These are phyloP conservation scores for Naegleria lovaniensis DNA, from an alignment of 208 protist species.

Conservation along the genomic window DNA sequence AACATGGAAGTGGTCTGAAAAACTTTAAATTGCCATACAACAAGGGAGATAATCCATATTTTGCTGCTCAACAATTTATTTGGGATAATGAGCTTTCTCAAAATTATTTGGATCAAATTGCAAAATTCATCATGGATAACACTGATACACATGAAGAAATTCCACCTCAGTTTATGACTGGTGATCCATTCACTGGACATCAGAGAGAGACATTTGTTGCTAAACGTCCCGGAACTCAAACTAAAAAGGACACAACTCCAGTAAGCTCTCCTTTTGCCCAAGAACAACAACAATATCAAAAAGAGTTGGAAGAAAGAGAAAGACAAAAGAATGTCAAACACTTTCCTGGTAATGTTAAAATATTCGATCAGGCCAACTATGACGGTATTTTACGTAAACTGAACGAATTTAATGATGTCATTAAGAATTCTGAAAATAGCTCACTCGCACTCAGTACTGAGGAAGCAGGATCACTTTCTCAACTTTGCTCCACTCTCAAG, in stretches of 20 bases:
- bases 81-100: conserved; percentile 61
- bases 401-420: background rate
- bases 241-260: background rate
- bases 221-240: background rate
- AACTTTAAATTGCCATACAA: conserved; percentile 83
- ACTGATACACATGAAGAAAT: background rate
- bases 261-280: background rate
- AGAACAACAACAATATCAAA: background rate
- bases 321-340: background rate
- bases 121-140: conserved; percentile 73
- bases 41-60: conserved; percentile 66
- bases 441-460: background rate
- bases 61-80: conserved; percentile 76
- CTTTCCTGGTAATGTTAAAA: background rate
- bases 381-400: background rate
- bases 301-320: background rate
- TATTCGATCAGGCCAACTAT: background rate
- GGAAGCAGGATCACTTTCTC: background rate
- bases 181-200: background rate
- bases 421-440: too few species aligned
- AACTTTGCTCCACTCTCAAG: background rate
- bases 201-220: background rate
- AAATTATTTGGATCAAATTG: conserved; percentile 77
- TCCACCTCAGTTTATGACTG: background rate
- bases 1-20: conserved; percentile 39